Evolutionary conservation across 2,329 filamentous ascomycete species (phyloP), one percentile per base, ranked within the genome.

Genomic region (Pseudopithomyces chartarum): DNA sequence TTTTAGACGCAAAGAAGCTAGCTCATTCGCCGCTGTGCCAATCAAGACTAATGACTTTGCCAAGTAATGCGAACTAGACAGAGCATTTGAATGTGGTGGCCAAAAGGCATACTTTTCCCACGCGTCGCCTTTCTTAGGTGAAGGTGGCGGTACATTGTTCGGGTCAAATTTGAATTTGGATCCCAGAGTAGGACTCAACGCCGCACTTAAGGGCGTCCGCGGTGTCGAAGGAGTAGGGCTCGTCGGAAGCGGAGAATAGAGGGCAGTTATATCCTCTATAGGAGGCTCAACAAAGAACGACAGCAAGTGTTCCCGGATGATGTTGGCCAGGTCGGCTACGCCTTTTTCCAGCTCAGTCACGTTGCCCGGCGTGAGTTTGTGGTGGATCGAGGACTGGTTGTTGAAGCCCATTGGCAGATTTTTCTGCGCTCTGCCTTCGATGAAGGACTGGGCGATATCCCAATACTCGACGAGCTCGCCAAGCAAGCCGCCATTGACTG

Each of bases 41-140:
- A 99, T 86, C 2, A 97, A 81, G 0, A 87, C 82, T 20, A 98
- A 81, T 72, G 95, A 89, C 72, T 90, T 92, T 49, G 90, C 87
- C 5, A 99, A 83, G 69, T 96, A 97, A 73, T 96, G 87, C 1
- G 94, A 91, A n/a, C 91, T 94, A 56, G 92, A 96, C 22, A 98
- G 80, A 0, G 93, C 93, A 70, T 97, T 98, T 1, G 92, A 90
- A 78, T 90, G 89, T 0, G 94, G 95, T 3, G 94, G 93, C 93
- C 94, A 98, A 76, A 98, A 99, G 0, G 93, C 94, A 74, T 78
- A 95, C 87, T 78, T 94, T 90, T 98, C 95, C 92, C 92, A 98
- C 0, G 88, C 80, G 66, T 97, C 92, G 6, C 93, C 94, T 43
- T 85, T 85, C 64, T 84, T 74, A 4, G 77, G 90, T 0, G 92